Base-by-base conservation (phyloP, 345 rosid species). In the Eutrema yunnanense region DNA sequence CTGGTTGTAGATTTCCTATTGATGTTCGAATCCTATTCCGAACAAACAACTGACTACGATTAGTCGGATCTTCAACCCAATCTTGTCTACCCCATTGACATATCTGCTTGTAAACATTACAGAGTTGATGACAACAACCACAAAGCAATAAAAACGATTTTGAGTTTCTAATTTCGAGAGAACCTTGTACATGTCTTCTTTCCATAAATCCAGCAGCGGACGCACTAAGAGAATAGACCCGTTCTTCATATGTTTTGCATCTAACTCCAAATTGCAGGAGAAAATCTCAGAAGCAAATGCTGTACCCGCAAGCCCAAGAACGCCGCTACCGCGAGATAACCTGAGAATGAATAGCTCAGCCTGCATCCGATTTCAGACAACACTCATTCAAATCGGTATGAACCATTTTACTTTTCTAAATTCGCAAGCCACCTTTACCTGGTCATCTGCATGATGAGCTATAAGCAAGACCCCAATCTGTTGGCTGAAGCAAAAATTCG, bases 381-480 rank as follows among this genome's bases (percentile, higher is more conserved):
- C 50, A 81, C 8, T 59, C 59, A 72, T 60, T 46, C 59, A 67
- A 9, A 66, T 40, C 14, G 5, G 12, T 10, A 8, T 63, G 5
- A 34, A 48, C 13, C 34, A 11, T 41, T 74, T 32, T 27, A 9
- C 44, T 11, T 47, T 5, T 29, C 32, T n/a, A 50, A 60, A 42
- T 37, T 22, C 61, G 64, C 61, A 57, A 76, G 29, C 38, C 4
- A 19, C 13, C 33, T 14, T 29, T 49, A 79, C 98, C 98, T 91
- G 98, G 73, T 91, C 98, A 79, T 89, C 96, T 29, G 92, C 89
- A 61, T 89, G 98, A 80, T 94, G 98, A 2, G 96, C 98, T 82
- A 91, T 80, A 75, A 94, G 93, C 63, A 94, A 80, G 67, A 90
- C 96, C n/a, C 83, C 66, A 53, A 82, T 82, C 79, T 73, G 90